Conservation (phyloP, 495 filamentous ascomycete genomes). For the Lentithecium fluviatile region DNA sequence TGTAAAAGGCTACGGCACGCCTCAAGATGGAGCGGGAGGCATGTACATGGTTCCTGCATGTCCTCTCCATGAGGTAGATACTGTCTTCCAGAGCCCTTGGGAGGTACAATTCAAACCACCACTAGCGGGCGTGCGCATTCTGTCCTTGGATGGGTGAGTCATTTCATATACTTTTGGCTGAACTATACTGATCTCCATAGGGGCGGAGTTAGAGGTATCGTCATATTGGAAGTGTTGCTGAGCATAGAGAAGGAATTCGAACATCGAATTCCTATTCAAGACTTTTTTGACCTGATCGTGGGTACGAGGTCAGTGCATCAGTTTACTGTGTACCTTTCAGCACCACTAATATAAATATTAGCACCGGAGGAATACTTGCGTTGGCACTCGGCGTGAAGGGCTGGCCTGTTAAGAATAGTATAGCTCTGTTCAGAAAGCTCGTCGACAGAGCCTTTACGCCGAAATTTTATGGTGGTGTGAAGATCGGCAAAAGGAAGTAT, state of each 20-base stretch:
- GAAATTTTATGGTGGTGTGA: constrained; percentile 37
- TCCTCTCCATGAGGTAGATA: constrained; percentile 6
- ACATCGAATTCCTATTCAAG: constrained; percentile 5
- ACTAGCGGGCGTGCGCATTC: constrained; percentile 51
- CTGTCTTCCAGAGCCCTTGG: constrained; percentile 38
- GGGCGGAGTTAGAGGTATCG: not conserved
- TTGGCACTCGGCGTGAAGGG: constrained; percentile 53
- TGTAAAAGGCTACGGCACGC: constrained; percentile 39
- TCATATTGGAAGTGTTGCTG: not conserved
- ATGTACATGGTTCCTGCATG: not conserved
- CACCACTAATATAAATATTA: not conserved
- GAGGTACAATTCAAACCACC: constrained; percentile 45
- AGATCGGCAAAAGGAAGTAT: constrained; percentile 15
- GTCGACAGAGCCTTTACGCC: constrained; percentile 43
- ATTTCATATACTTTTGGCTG: not conserved
- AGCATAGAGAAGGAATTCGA: not conserved
- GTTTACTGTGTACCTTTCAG: not conserved
- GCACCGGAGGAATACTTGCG: constrained; percentile 58
- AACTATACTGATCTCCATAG: not conserved
- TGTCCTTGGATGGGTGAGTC: constrained; percentile 58
- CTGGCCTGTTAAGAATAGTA: constrained; percentile 48
- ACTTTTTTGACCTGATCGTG: constrained; percentile 40
- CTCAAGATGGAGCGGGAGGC: not conserved
- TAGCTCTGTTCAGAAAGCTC: constrained; percentile 45
- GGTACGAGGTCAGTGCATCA: constrained; percentile 29